Percentiles rank a stretch among this genome's conserved stretches.
Evolutionary conservation across 805 yeast species (phyloP).

Genomic region (Sungouiozyma ichnusensis): DNA sequence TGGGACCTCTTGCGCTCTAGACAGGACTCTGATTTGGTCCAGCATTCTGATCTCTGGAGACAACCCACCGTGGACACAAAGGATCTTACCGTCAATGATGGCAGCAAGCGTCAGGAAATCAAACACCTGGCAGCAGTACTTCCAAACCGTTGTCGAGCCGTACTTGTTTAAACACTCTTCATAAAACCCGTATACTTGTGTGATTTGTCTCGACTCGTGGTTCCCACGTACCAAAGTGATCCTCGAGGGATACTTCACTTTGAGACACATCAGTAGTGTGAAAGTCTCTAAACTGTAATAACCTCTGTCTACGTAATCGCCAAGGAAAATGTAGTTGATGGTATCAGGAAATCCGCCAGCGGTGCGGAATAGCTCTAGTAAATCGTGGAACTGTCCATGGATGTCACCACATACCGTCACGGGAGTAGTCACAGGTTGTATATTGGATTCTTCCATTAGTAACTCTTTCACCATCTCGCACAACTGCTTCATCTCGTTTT

Average conservation of each 20-base stretch:
- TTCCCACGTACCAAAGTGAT: constrained; percentile 94
- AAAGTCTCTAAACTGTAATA: constrained; percentile 90
- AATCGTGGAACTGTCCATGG: constrained; percentile 95
- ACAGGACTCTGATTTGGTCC: constrained; percentile 88
- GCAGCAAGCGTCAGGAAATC: constrained; percentile 93
- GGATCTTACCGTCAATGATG: constrained; percentile 83
- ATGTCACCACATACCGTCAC: constrained; percentile 96
- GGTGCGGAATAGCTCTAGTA: constrained; percentile 78
- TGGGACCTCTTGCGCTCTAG: constrained; percentile 96
- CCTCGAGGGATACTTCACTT: constrained; percentile 75
- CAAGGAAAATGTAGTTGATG: constrained; percentile 75
- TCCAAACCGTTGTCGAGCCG: constrained; percentile 93
- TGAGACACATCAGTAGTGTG: constrained; percentile 84
- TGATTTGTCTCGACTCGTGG: constrained; percentile 93
- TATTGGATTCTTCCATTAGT: constrained; percentile 90
- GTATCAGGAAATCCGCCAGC: constrained; percentile 88
- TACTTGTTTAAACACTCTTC: constrained; percentile 91
- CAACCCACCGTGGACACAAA: constrained; percentile 95
- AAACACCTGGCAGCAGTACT: constrained; percentile 91
- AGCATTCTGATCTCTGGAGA: constrained; percentile 96
- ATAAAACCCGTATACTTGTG: constrained; percentile 97
- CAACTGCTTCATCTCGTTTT: constrained; percentile 88
- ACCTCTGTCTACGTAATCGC: constrained; percentile 98
- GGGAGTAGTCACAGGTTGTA: constrained; percentile 87
- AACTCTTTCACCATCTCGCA: constrained; percentile 93